These are phyloP conservation scores for Cladosporium sp. DNA, from an alignment of 2,329 filamentous ascomycete species.

Conservation along the genomic window DNA sequence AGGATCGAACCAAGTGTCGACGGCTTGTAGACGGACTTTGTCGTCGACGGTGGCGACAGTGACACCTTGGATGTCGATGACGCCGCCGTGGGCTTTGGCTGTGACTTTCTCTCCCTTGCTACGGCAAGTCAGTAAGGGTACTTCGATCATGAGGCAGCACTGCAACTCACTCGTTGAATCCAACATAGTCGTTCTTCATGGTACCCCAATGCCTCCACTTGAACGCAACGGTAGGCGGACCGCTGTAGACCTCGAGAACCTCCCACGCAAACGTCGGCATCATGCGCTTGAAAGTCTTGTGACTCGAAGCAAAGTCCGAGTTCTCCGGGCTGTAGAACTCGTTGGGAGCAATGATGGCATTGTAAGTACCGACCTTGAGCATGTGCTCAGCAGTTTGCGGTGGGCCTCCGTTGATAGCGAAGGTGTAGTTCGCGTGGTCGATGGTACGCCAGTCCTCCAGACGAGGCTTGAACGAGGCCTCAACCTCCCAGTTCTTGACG, in stretches of 20 bases:
- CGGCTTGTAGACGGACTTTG: slow-evolving; percentile 57
- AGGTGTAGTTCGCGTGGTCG: slow-evolving; percentile 60
- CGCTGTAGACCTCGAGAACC: slow-evolving; percentile 67
- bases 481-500: slow-evolving; percentile 74
- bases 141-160: not conserved
- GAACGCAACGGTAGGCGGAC: slow-evolving; percentile 63
- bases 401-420: slow-evolving; percentile 64
- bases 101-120: slow-evolving; percentile 65
- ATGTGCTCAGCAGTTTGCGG: slow-evolving; percentile 63
- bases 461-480: slow-evolving; percentile 67
- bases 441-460: slow-evolving; percentile 67
- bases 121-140: slow-evolving; percentile 28
- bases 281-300: slow-evolving; percentile 73
- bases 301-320: slow-evolving; percentile 63
- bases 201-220: slow-evolving; percentile 69
- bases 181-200: slow-evolving; percentile 68
- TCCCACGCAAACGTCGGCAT: slow-evolving; percentile 75
- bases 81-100: slow-evolving; percentile 61
- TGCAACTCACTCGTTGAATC: slow-evolving; percentile 61
- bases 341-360: slow-evolving; percentile 65
- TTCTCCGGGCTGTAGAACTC: slow-evolving; percentile 65
- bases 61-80: slow-evolving; percentile 64
- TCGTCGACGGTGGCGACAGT: slow-evolving; percentile 65
- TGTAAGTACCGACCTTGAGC: slow-evolving; percentile 69
- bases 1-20: slow-evolving; percentile 68